Base-by-base conservation (phyloP, 495 filamentous ascomycete genomes). In the Neurospora sp. region DNA sequence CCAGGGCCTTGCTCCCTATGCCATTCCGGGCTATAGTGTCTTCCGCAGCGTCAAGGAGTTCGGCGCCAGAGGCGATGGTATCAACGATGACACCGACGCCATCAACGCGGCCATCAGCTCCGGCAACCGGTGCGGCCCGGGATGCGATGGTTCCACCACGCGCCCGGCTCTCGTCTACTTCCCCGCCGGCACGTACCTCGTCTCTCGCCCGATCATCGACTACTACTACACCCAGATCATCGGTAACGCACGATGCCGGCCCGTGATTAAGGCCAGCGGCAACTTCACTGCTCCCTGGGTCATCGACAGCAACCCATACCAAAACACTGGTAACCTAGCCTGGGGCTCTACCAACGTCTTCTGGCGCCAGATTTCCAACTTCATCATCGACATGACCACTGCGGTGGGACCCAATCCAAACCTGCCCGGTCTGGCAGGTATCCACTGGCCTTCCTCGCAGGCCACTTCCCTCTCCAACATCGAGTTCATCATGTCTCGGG, bases 381-480 rank as follows among this genome's bases (percentile, higher is more conserved):
- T 96, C 61, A 83, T 91, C 71, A 82, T 96, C 40, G 93, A 96
- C 76, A 81, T 88, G 71, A 94, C 90, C 4, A 79, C 75, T 7
- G 85, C 31, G 27, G 27, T 35, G 31, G 31, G 31, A 4, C 31
- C 31, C 31, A 35, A 35, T 35, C 31, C 31, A 35, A 35, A 35
- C 35, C 35, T 35, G 35, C 35, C 35, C 35, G 35, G 35, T 35
- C 35, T 82, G 9, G 78, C 91, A 42, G 94, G 89, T 27, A 89
- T 96, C 68, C 92, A 95, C 77, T 96, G 92, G 93, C 91, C 91
- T 2, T 91, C 89, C 16, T 87, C 89, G 27, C 89, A 94, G 76
- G 89, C 91, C 3, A 91, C 91, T 5, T 91, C 89, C 74, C 82
- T 94, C 22, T 88, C 92, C 77, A 96, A 96, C 79, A 84, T 94